Base-by-base conservation (phyloP, 2,329 filamentous ascomycete genomes). In the Hysterium pulicare region DNA sequence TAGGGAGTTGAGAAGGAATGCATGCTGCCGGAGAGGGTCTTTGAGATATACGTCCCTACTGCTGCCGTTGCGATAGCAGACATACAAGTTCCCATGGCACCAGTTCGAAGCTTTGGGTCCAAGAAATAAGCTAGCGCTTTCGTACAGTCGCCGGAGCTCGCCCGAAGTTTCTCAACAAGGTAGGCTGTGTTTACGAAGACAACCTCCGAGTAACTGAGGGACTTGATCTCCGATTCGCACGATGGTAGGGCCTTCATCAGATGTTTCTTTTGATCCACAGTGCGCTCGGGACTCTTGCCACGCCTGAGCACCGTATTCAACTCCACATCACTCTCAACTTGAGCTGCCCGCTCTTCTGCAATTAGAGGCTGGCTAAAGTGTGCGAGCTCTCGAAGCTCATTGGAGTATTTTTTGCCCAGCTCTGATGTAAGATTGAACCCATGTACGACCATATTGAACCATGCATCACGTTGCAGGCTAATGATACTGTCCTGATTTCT, bases 371-470 rank as follows among this genome's bases (percentile, higher is more conserved):
- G 84, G 10, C 90, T 95, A 66, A 95, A 84, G 39, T 89, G 81
- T 2, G 94, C 91, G 61, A 99, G 83, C 26, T 87, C 75, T 19
- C 87, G 82, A 16, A 99, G 75, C 60, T 96, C 90, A 44, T 84
- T 78, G 38, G 83, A 68, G 55, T 94, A 82, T 51, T 81, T 79
- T 61, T 83, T 84, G 15, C 84, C 87, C 41, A 86, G 79, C 13
- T 83, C 78, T 0, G 89, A 91, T 13, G 79, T 78, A 9, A 85
- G 76, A 8, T 83, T 84, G 62, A 97, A 95, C 4, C 90, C 93
- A 64, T 98, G 93, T 1, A 95, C 86, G 17, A 90, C 87, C 48
- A 97, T 89, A 58, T 98, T 99, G 71, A 96, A 97, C 93, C 93
- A 99, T 4, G 89, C 88, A 73, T 98, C 90, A 40, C 91, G 83